phyloP scores from a whole-genome alignment of 768 basidiomycete species.

The Pleurotus sapidus region DNA sequence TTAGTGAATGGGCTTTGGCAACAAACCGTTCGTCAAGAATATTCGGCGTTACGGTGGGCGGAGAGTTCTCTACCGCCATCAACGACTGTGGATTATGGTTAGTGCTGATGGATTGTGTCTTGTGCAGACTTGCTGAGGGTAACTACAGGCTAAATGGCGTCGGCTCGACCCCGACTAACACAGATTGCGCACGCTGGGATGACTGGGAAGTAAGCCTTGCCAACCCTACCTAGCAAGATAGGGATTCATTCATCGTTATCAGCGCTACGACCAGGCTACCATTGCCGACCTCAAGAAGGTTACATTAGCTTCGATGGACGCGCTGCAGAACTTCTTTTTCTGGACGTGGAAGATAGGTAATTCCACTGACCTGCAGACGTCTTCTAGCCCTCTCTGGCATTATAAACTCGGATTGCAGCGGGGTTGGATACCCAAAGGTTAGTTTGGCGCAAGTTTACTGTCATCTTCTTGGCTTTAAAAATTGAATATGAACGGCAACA shows the following conservation, averaged over 20 bases:
- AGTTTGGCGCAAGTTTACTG: conserved; percentile 24
- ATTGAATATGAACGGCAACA: conserved; percentile 11
- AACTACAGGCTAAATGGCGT: conserved; percentile 43
- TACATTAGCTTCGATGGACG: conserved; percentile 81
- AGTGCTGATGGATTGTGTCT: conserved; percentile 13
- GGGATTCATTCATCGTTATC: not conserved
- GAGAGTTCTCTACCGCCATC: conserved; percentile 81
- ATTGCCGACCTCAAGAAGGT: conserved; percentile 63
- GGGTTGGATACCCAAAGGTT: conserved; percentile 84
- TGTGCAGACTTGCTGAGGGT: too few species aligned
- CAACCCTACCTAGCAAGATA: conserved; percentile 4
- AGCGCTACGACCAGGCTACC: conserved; percentile 55
- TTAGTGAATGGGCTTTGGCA: conserved; percentile 46
- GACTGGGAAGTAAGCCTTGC: conserved; percentile 37
- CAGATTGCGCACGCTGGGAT: conserved; percentile 39
- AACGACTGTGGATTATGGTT: conserved; percentile 71
- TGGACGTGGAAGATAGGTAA: conserved; percentile 97
- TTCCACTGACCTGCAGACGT: conserved; percentile 63
- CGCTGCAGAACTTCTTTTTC: conserved; percentile 91
- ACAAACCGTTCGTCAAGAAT: conserved; percentile 58
- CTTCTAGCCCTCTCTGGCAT: conserved; percentile 80
- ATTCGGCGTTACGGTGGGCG: conserved; percentile 80
- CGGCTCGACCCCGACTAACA: conserved; percentile 29
- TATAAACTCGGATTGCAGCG: conserved; percentile 83
- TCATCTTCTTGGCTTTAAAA: not conserved